Conservation (phyloP, 331 rosid species). For the Malus hybrid region DNA sequence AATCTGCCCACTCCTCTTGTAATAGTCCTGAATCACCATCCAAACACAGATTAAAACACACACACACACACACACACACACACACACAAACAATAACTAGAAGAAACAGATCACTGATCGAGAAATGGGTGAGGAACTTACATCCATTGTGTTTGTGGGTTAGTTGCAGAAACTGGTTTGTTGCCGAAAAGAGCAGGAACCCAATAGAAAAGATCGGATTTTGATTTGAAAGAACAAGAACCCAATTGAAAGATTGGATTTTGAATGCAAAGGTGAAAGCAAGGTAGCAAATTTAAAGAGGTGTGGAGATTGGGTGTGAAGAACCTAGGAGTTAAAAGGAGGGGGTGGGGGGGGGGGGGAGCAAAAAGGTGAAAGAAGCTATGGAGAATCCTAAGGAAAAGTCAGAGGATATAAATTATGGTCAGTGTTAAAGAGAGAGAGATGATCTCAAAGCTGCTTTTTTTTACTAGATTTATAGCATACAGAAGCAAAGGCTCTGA, state of each 20-base stretch:
- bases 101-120: neutral
- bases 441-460: neutral
- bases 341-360: neutral
- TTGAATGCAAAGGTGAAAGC: neutral
- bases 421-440: constrained; percentile 14
- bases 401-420: constrained; percentile 22
- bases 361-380: constrained; percentile 16
- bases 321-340: neutral
- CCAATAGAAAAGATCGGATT: neutral
- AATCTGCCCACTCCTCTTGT: constrained; percentile 67
- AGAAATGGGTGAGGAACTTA: neutral
- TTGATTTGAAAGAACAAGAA: neutral
- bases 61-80: too few relatives aligned
- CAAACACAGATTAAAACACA: neutral
- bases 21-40: constrained; percentile 23
- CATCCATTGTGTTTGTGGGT: constrained; percentile 17
- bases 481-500: neutral
- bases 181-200: neutral
- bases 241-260: neutral
- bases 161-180: too few relatives aligned
- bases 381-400: constrained; percentile 7
- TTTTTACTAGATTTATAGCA: constrained; percentile 3
- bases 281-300: neutral
- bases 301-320: neutral
- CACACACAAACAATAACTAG: neutral